Evolutionary conservation across 140 eudicot genomes (phyloP).

Genomic region (Flaveria floridana): DNA sequence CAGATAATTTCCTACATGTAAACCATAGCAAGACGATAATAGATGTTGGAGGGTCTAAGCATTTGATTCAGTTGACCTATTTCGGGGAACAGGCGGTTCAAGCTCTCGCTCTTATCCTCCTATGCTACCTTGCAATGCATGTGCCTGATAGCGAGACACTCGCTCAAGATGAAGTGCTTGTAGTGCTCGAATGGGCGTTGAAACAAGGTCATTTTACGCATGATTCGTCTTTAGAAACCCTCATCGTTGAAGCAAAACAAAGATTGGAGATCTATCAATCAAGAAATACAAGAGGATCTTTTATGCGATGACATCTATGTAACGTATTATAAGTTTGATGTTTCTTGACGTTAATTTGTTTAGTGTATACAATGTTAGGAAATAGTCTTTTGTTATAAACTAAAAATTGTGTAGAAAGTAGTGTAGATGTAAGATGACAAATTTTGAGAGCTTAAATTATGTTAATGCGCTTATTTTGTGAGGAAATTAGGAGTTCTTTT

Average conservation of each 20-base stretch:
- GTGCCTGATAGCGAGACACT: slow-evolving; percentile 59
- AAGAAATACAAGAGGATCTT: slow-evolving; percentile 48
- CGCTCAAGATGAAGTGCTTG: slow-evolving; percentile 56
- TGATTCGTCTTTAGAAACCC: slow-evolving; percentile 36
- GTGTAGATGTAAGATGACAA: slow-evolving; percentile 11
- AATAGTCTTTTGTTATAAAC: neutral
- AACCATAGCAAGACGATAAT: slow-evolving; percentile 52
- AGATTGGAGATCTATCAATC: slow-evolving; percentile 59
- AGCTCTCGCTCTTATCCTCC: slow-evolving; percentile 41
- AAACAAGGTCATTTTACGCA: slow-evolving; percentile 45
- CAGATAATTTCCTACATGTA: slow-evolving; percentile 56
- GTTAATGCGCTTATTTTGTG: neutral
- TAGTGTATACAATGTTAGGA: slow-evolving; percentile 17
- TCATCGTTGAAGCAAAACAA: slow-evolving; percentile 45
- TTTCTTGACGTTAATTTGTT: neutral
- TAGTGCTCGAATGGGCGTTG: slow-evolving; percentile 58
- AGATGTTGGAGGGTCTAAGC: slow-evolving; percentile 50
- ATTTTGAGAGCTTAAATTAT: slow-evolving; percentile 7
- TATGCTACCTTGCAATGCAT: slow-evolving; percentile 51
- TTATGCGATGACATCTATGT: slow-evolving; percentile 31
- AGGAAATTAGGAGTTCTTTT: neutral
- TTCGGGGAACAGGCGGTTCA: slow-evolving; percentile 56
- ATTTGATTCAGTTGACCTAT: slow-evolving; percentile 48
- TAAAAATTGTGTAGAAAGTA: slow-evolving; percentile 8
- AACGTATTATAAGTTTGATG: slow-evolving; percentile 2